These are phyloP conservation scores for Tetratostichococcus sp. DNA, from an alignment of 139 green algal genomes.

Conservation along the genomic window DNA sequence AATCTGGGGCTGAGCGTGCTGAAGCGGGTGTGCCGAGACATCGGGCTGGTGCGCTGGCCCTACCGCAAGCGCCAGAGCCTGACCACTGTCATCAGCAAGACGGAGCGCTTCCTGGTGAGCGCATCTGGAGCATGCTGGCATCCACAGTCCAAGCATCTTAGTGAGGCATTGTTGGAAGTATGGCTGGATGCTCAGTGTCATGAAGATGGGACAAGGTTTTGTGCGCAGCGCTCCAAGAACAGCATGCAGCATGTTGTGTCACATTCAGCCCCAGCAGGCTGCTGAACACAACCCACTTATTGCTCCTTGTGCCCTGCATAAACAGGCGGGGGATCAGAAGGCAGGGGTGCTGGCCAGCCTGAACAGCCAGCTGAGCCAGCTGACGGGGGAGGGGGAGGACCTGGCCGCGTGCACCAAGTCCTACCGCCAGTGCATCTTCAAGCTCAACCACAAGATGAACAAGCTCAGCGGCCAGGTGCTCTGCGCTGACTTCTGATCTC, in stretches of 20 bases:
- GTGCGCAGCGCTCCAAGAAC: no score
- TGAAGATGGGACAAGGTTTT: no score
- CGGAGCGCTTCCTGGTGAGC: conserved; percentile 11
- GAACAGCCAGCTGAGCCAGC: background rate
- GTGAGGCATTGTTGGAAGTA: no score
- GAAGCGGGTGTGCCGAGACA: conserved; percentile 27
- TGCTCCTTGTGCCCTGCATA: no score
- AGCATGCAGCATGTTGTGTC: no score
- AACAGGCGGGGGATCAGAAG: no score
- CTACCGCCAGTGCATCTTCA: conserved; percentile 22
- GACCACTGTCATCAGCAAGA: conserved; percentile 18
- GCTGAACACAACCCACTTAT: no score
- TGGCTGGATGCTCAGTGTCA: no score
- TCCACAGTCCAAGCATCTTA: no score
- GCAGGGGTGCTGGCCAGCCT: no score
- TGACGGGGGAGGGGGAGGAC: background rate
- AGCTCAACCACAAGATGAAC: conserved; percentile 27
- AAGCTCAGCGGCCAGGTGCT: conserved; percentile 1
- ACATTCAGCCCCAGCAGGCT: no score
- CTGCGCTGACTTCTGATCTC: background rate
- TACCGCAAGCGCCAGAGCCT: conserved; percentile 25
- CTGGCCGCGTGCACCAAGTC: background rate
- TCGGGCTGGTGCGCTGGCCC: conserved; percentile 29
- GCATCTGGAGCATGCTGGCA: no score
- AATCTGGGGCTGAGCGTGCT: conserved; percentile 24